Conservation (phyloP, 106 monocot species). For the Dendrobium huoshanense region DNA sequence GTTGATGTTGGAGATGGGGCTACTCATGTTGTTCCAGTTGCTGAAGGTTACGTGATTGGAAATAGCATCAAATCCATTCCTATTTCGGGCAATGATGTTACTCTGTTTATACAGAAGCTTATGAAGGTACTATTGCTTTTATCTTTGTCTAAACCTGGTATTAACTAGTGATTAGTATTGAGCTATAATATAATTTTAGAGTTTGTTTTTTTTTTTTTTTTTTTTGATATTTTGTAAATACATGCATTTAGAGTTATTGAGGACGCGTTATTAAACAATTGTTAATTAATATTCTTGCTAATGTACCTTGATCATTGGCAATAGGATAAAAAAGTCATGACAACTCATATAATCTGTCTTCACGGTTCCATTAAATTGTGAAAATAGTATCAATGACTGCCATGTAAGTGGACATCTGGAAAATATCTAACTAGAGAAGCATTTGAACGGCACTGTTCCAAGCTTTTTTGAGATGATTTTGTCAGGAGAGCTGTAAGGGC, state of each 20-base stretch:
- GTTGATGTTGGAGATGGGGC: conserved; percentile 85
- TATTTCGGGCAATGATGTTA: conserved; percentile 68
- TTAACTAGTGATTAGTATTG: background rate
- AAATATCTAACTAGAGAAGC: background rate
- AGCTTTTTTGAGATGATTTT: background rate
- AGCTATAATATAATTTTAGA: background rate
- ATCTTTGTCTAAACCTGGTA: background rate
- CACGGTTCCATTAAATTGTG: background rate
- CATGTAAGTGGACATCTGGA: background rate
- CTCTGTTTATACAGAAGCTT: conserved; percentile 71
- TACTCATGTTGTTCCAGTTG: conserved; percentile 83
- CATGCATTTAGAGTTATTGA: background rate
- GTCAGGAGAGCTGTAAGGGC: background rate
- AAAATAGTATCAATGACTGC: background rate
- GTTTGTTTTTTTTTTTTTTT: no score
- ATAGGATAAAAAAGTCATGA: background rate
- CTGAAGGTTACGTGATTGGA: conserved; percentile 87
- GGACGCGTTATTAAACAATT: background rate
- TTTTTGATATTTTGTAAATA: background rate
- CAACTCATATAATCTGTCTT: background rate
- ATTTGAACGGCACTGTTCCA: background rate
- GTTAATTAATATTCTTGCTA: background rate
- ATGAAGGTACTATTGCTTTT: conserved; percentile 32
- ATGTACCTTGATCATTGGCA: background rate
- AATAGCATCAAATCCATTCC: conserved; percentile 89